Conservation (phyloP, 495 filamentous ascomycete genomes). For the Daldinia decipiens region DNA sequence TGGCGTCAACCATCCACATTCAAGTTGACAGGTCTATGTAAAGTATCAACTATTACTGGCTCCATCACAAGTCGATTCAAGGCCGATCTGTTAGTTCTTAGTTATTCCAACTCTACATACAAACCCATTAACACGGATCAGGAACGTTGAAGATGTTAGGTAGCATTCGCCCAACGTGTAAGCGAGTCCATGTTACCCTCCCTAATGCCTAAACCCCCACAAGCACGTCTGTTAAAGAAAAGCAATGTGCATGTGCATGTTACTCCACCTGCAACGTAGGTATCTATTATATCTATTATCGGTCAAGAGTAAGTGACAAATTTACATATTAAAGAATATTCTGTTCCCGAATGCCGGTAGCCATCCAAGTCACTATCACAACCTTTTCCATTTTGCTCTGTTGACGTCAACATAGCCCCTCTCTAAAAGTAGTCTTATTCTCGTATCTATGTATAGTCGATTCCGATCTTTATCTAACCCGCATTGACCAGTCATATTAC, state of each 20-base stretch:
- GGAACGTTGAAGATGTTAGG: constrained; percentile 25
- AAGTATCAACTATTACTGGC: constrained; percentile 1
- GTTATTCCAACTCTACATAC: constrained; percentile 7
- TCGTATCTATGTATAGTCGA: not conserved
- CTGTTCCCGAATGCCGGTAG: constrained; percentile 19
- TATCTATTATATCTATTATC: not conserved
- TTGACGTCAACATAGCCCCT: constrained; percentile 16
- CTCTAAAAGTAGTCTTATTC: constrained; percentile 12
- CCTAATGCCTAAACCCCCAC: constrained; percentile 4
- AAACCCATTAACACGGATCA: constrained; percentile 4
- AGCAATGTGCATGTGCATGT: constrained; percentile 4
- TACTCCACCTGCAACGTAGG: not conserved
- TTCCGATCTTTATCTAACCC: not conserved
- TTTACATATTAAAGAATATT: not conserved
- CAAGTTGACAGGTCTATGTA: not conserved
- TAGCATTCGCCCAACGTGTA: constrained; percentile 16
- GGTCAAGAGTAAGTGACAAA: not conserved
- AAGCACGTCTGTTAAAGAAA: constrained; percentile 24
- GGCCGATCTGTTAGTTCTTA: constrained; percentile 16
- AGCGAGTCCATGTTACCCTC: constrained; percentile 8
- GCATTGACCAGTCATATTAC: not conserved
- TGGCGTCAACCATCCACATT: constrained; percentile 19
- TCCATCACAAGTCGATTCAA: constrained; percentile 17
- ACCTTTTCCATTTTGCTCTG: constrained; percentile 17
- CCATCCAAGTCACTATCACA: constrained; percentile 33